Base-by-base conservation (phyloP, 192 early-diverging fungal genomes). In the Podila minutissima region DNA sequence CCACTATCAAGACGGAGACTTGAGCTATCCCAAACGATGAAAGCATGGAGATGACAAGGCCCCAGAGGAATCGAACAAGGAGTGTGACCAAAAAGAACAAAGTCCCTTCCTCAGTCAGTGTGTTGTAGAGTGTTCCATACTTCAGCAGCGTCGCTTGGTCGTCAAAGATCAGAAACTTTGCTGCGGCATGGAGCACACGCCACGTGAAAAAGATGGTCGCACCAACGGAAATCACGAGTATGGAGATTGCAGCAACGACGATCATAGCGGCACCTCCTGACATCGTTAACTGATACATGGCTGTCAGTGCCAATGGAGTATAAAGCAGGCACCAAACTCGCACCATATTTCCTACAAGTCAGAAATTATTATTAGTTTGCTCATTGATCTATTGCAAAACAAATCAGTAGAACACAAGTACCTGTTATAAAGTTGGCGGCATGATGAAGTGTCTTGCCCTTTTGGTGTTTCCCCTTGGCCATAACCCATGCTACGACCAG, bases 281-380 rank as follows among this genome's bases (percentile, higher is more conserved):
- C 8, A 88, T 48, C 38, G 84, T 88, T 19, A 88, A 55, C 37
- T 88, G 87, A 37, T 86, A 88, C 65, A 88, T 85, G n/a, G 81
- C 73, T 3, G 75, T 68, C 0, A 83, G 71, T 19, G 84, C 72
- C 29, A 86, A 46, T 0, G 87, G 87, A 19, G 86, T 69, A 57
- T 82, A 88, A 7, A 83, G 64, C 19, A 88, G 57, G 2, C 57
- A 37, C 59, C 86, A 70, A 13, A 82, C 57, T 9, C 87, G 72
- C 4, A 88, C n/a, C 29, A 84, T 35, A 22, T 78, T 81, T 32
- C 87, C 86, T 88, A 67, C 50, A 32, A 5, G 4, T 4, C 13
- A 46, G 8, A 59, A 62, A 13, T 46, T 46, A 17, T 17, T 46
- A 37, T 24, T 9, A n/a, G 61, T 32, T 13, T 20, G 28, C 49